phyloP scores from a whole-genome alignment of 106 monocot species.

The Iris macrosiphon region DNA sequence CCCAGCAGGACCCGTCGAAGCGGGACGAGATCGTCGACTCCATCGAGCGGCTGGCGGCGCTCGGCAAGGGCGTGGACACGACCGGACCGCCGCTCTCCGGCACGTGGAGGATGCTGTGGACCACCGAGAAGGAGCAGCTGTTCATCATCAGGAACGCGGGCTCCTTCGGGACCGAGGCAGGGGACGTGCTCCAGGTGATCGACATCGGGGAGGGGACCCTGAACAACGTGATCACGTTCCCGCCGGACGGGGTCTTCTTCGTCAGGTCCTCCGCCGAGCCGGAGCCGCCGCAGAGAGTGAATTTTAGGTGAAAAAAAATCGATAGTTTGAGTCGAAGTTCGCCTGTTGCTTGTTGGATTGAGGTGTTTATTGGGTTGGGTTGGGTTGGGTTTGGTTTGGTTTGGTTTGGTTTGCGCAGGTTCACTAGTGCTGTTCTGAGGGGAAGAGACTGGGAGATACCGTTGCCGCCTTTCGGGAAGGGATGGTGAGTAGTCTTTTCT shows the following conservation, averaged over 20 bases:
- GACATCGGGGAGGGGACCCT: slow-evolving; percentile 50
- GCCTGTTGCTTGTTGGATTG: background rate
- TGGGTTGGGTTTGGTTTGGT: background rate
- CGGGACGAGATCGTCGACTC: slow-evolving; percentile 50
- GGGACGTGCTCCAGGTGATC: slow-evolving; percentile 92
- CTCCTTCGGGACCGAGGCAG: slow-evolving; percentile 66
- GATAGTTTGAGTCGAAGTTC: background rate
- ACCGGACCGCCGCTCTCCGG: slow-evolving; percentile 51
- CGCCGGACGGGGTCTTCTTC: slow-evolving; percentile 85
- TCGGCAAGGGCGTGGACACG: slow-evolving; percentile 38
- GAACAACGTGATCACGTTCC: slow-evolving; percentile 96
- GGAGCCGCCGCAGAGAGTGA: slow-evolving; percentile 67
- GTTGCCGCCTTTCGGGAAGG: slow-evolving; percentile 92
- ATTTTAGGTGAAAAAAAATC: slow-evolving; percentile 45
- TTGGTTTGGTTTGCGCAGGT: slow-evolving; percentile 24
- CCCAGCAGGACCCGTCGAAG: slow-evolving; percentile 44
- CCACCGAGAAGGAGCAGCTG: slow-evolving; percentile 98
- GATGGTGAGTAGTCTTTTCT: slow-evolving; percentile 55
- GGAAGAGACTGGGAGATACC: slow-evolving; percentile 80
- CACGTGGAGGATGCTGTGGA: slow-evolving; percentile 97
- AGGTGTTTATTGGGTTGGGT: slow-evolving; percentile 1
- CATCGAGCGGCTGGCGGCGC: slow-evolving; percentile 49
- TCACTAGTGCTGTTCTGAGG: slow-evolving; percentile 84
- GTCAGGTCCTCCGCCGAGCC: slow-evolving; percentile 55
- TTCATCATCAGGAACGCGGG: slow-evolving; percentile 73